Evolutionary conservation across 2,329 filamentous ascomycete genomes (phyloP).

Genomic region (Fusarium abutilonis): DNA sequence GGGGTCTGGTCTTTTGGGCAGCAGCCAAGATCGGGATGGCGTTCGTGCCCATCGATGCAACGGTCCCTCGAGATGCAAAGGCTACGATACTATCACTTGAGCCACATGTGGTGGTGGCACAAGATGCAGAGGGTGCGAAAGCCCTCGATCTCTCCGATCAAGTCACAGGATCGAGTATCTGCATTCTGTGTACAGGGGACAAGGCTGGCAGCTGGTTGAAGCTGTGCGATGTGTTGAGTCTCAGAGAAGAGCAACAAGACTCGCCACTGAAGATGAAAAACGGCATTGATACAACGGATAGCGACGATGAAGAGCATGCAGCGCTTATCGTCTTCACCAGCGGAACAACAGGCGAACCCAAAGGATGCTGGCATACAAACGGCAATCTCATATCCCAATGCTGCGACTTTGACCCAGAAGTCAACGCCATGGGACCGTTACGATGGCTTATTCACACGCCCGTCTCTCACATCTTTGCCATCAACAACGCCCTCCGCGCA

Average conservation of each 20-base stretch:
- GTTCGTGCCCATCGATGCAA: conserved; percentile 51
- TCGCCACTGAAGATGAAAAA: neutral
- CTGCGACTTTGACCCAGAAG: conserved; percentile 51
- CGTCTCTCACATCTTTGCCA: conserved; percentile 52
- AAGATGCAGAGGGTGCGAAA: conserved; percentile 42
- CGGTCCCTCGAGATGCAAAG: conserved; percentile 37
- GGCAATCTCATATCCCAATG: conserved; percentile 53
- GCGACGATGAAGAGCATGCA: conserved; percentile 33
- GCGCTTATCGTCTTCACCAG: conserved; percentile 60
- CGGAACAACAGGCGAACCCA: conserved; percentile 60
- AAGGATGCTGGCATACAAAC: conserved; percentile 56
- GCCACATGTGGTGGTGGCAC: conserved; percentile 48
- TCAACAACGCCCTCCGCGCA: conserved; percentile 53
- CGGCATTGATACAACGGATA: neutral
- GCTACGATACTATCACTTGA: conserved; percentile 38
- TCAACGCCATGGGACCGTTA: conserved; percentile 43
- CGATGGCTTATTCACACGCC: conserved; percentile 54
- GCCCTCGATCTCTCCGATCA: conserved; percentile 29
- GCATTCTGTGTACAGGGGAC: conserved; percentile 42
- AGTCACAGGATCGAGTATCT: conserved; percentile 7
- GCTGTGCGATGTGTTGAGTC: conserved; percentile 21
- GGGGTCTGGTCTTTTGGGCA: conserved; percentile 52
- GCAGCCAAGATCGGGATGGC: conserved; percentile 48
- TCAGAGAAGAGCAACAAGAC: neutral
- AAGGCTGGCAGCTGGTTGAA: conserved; percentile 36